phyloP scores from a whole-genome alignment of 2,329 filamentous ascomycete species.

The Hymenoscyphus albidus region DNA sequence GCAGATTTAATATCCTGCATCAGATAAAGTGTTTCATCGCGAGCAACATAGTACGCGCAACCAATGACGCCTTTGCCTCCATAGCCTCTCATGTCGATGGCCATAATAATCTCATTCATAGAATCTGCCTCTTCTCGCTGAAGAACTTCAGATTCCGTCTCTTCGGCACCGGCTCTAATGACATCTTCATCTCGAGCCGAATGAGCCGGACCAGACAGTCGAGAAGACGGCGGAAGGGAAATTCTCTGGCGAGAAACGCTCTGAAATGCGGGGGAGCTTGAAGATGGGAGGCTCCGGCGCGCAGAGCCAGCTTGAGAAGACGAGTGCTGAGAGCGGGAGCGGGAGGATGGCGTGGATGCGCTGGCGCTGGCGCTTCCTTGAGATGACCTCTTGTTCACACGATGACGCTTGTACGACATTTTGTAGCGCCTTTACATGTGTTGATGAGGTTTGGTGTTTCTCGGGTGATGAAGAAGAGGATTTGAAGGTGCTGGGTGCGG shows the following conservation, averaged over 20 bases:
- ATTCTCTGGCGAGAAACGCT: slow-evolving; percentile 19
- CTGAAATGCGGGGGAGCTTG: slow-evolving; percentile 23
- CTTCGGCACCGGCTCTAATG: slow-evolving; percentile 15
- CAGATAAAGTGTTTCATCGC: slow-evolving; percentile 66
- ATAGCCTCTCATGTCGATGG: slow-evolving; percentile 63
- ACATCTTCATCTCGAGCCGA: slow-evolving; percentile 16
- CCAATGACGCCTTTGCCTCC: slow-evolving; percentile 59
- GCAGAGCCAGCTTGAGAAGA: slow-evolving; percentile 24
- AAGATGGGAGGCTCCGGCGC: slow-evolving; percentile 11
- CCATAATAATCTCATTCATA: slow-evolving; percentile 71
- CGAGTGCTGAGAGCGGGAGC: slow-evolving; percentile 13
- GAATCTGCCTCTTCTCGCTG: slow-evolving; percentile 44
- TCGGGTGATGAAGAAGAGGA: neutral
- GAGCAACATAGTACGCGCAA: slow-evolving; percentile 76
- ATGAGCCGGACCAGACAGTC: slow-evolving; percentile 11
- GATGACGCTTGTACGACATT: slow-evolving; percentile 32
- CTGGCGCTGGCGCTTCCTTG: neutral
- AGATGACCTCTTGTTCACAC: slow-evolving; percentile 14
- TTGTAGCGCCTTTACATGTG: neutral
- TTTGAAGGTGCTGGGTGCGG: neutral
- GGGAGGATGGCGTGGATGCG: slow-evolving; percentile 5
- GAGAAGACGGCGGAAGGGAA: slow-evolving; percentile 17
- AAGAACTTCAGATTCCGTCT: slow-evolving; percentile 34
- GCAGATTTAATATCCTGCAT: slow-evolving; percentile 72
- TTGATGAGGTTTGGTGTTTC: neutral